Evolutionary conservation across 78 protist genomes (phyloP), one percentile per base, ranked within the genome.

Genomic region (Dictyostelium intermedium): DNA sequence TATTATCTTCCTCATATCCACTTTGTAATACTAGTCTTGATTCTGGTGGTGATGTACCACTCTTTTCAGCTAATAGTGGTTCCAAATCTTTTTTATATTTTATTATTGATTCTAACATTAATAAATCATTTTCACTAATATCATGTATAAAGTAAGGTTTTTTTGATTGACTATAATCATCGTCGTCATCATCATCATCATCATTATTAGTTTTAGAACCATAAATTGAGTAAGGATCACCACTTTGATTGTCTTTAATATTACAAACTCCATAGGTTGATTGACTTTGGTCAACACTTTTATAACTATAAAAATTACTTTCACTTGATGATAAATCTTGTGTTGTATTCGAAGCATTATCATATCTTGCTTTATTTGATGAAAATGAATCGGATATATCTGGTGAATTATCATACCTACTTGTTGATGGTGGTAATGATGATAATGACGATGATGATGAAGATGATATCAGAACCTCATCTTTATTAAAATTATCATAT

Each of bases 101-200:
- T 16, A 84, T 25, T 14, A 53, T n/a, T 30, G n/a, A 32, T 74
- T 56, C 83, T 6, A 85, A 34, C 35, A 25, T 1, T 25, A 27
- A 5, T 30, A 73, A n/a, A 76, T 72, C 39, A 0, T 30, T 60
- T 84, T 85, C 91, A 73, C 73, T 20, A 34, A 85, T 85, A 73
- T 85, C 91, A 34, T 32, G 30, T 23, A 56, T 47, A 20, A 34
- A 34, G 23, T 82, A 82, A 20, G 47, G 20, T 5, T 56, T 16
- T 35, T 82, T 80, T 30, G 25, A 11, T 13, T 56, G 23, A 50
- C 3, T 50, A 20, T 56, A n/a, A 56, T 56, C 1, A 56, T 56
- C 20, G 20, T 16, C 10, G 18, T 56, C 66, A 20, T 56, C 16
- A 16, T 18, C 13, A 16, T 18, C 13, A 27, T 11, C 37, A 30